Evolutionary conservation across 352 stramenopile species (phyloP).

Genomic region (Phytophthora citrophthora): DNA sequence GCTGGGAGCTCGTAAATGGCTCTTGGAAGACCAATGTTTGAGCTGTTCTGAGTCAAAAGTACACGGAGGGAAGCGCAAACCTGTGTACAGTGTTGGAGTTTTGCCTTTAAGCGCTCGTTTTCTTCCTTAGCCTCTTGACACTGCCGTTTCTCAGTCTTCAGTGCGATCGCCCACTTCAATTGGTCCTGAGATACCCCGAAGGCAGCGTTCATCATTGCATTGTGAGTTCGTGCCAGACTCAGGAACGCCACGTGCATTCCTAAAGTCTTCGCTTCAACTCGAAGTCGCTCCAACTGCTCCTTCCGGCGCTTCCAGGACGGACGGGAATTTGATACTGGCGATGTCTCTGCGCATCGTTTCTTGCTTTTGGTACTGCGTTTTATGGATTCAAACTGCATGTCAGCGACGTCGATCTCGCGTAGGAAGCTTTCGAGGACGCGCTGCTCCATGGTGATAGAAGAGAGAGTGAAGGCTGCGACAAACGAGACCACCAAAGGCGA

Average conservation of each 20-base stretch:
- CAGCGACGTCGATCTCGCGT: background rate
- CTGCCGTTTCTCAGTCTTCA: background rate
- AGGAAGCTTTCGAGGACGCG: background rate
- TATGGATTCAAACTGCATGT: background rate
- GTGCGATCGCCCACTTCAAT: background rate
- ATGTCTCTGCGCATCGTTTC: background rate
- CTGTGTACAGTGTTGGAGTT: background rate
- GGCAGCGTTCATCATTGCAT: background rate
- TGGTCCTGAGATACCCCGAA: background rate
- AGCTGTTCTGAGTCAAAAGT: background rate
- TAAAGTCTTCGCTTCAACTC: background rate
- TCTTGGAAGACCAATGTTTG: background rate
- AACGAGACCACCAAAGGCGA: too few relatives aligned
- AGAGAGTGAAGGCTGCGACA: background rate
- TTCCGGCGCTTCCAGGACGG: background rate
- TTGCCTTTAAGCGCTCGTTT: background rate
- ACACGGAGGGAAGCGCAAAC: background rate
- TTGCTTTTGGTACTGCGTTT: background rate
- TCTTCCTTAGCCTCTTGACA: background rate
- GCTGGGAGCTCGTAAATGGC: background rate
- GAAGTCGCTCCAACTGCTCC: background rate
- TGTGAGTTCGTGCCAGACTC: background rate
- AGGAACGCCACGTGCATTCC: background rate
- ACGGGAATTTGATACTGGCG: background rate
- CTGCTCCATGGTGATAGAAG: background rate